Evolutionary conservation across 2,329 filamentous ascomycete species (phyloP).

Genomic region (Gyromitra esculenta): DNA sequence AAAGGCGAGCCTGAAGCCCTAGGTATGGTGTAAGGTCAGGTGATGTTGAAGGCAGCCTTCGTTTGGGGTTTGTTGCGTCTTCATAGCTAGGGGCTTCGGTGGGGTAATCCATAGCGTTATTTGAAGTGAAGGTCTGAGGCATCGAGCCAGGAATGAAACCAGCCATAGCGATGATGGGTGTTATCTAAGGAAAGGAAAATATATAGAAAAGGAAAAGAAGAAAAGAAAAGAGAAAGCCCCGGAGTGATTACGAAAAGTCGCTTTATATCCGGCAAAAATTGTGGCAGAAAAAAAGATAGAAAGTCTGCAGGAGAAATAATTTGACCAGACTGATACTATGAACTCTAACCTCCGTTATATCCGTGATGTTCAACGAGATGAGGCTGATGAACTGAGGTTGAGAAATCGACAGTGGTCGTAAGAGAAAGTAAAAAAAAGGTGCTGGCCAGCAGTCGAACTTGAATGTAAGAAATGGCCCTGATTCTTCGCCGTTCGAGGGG

Average conservation of each 20-base stretch:
- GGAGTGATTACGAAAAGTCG: constrained; percentile 1
- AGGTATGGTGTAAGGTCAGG: constrained; percentile 88
- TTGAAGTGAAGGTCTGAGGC: constrained; percentile 12
- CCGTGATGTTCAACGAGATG: constrained; percentile 6
- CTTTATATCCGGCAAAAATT: constrained; percentile 22
- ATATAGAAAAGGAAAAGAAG: constrained; percentile 11
- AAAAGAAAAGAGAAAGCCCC: constrained; percentile 13
- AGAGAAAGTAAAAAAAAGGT: constrained; percentile 38
- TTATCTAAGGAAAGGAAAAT: constrained; percentile 3
- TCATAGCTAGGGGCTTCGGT: constrained; percentile 51
- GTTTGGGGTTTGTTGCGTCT: constrained; percentile 49
- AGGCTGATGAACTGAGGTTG: neutral
- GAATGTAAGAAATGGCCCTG: constrained; percentile 9
- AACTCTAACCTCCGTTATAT: constrained; percentile 13
- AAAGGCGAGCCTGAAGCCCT: constrained; percentile 85
- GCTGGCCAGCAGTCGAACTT: constrained; percentile 45
- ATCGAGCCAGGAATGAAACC: constrained; percentile 28
- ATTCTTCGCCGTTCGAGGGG: neutral
- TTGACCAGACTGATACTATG: constrained; percentile 16
- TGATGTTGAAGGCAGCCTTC: constrained; percentile 49
- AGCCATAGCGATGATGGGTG: constrained; percentile 30
- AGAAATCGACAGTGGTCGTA: constrained; percentile 25
- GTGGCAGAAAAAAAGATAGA: neutral
- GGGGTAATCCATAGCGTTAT: constrained; percentile 33
- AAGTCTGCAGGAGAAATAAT: neutral